Conservation (phyloP, 352 stramenopile genomes). For the Phytophthora palmivora region DNA sequence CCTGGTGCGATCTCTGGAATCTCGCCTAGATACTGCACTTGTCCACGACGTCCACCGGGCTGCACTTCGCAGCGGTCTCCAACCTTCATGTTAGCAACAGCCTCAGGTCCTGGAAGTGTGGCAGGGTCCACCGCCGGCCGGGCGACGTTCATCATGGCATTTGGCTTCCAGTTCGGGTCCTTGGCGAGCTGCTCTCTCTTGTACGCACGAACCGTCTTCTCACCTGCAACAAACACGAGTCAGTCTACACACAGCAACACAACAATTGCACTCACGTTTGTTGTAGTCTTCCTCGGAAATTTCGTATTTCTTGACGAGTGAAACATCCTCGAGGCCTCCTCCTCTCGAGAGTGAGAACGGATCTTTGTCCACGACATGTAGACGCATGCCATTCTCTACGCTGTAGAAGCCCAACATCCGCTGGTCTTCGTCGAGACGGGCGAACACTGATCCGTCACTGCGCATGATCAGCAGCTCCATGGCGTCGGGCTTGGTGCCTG, state of each 20-base stretch:
- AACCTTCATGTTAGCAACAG: slow-evolving; percentile 87
- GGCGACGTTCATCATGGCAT: slow-evolving; percentile 68
- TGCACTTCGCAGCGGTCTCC: slow-evolving; percentile 97
- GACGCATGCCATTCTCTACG: slow-evolving; percentile 90
- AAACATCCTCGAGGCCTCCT: slow-evolving; percentile 97
- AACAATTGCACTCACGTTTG: slow-evolving; percentile 75
- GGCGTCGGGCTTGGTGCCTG: slow-evolving; percentile 93
- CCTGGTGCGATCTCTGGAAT: slow-evolving; percentile 91
- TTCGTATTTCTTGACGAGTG: slow-evolving; percentile 97
- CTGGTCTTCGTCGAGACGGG: slow-evolving; percentile 73
- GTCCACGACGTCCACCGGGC: slow-evolving; percentile 93
- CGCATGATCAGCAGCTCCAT: slow-evolving; percentile 80
- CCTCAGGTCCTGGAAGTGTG: slow-evolving; percentile 63
- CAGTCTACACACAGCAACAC: not conserved
- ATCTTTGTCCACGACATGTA: slow-evolving; percentile 97
- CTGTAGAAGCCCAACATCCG: slow-evolving; percentile 94
- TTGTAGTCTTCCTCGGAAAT: slow-evolving; percentile 99
- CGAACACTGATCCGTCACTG: slow-evolving; percentile 53
- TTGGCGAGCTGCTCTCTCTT: slow-evolving; percentile 95
- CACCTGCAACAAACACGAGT: slow-evolving; percentile 48
- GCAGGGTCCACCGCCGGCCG: slow-evolving; percentile 43
- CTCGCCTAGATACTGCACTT: slow-evolving; percentile 93
- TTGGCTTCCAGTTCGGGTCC: slow-evolving; percentile 95
- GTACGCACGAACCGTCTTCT: slow-evolving; percentile 97
- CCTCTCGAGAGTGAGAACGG: slow-evolving; percentile 95